These are phyloP conservation scores for Fusarium graminum DNA, from an alignment of 2,329 filamentous ascomycete species.

Conservation along the genomic window DNA sequence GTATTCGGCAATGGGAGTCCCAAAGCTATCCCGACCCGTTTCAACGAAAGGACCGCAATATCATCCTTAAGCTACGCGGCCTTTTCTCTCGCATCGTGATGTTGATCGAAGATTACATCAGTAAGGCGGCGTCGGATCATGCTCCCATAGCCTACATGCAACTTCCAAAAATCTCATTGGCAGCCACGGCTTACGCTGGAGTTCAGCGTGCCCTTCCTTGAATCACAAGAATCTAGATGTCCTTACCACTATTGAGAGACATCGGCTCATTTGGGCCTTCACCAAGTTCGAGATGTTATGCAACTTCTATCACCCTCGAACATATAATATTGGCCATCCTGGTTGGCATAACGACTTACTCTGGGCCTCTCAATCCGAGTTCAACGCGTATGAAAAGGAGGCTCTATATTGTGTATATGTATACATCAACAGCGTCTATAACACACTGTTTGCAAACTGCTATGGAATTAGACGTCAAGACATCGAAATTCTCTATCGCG, in stretches of 20 bases:
- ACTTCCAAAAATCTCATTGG: slow-evolving; percentile 6
- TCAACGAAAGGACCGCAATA: neutral
- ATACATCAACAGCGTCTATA: neutral
- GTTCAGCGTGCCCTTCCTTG: no score
- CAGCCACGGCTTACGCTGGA: neutral
- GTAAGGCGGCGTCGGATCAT: slow-evolving; percentile 20
- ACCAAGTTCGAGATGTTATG: neutral
- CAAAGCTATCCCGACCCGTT: slow-evolving; percentile 11
- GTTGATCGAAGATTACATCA: slow-evolving; percentile 36
- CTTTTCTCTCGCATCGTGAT: slow-evolving; percentile 12
- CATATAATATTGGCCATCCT: fast-evolving
- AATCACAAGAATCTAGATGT: slow-evolving; percentile 2
- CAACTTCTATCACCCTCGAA: neutral
- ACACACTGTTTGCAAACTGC: no score
- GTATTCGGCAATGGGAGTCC: neutral
- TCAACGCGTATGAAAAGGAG: neutral
- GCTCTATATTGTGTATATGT: neutral
- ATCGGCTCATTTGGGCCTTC: neutral
- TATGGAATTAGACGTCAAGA: no score
- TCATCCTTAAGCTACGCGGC: slow-evolving; percentile 4
- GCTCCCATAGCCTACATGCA: slow-evolving; percentile 18
- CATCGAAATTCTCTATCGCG: no score
- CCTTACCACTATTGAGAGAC: neutral
- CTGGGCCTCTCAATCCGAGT: no score
- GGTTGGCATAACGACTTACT: no score